Conservation (phyloP, 2,329 filamentous ascomycete genomes). For the Didymella pinodella region DNA sequence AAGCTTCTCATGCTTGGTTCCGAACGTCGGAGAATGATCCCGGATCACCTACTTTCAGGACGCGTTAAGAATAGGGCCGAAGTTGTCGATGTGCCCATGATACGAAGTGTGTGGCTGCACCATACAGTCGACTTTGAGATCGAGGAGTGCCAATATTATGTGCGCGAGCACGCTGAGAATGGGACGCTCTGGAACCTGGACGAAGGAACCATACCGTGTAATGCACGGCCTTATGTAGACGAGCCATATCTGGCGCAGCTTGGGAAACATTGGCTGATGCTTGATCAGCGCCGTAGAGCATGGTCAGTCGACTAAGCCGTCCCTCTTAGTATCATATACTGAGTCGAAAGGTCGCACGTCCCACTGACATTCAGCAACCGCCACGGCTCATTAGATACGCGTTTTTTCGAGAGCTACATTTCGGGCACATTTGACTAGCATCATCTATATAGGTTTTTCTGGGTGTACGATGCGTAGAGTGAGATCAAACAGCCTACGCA, state of each 20-base stretch:
- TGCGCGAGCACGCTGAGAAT: conserved; percentile 52
- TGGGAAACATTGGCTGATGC: conserved; percentile 17
- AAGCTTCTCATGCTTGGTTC: conserved; percentile 36
- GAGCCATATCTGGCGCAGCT: conserved; percentile 19
- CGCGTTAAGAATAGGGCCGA: conserved; percentile 38
- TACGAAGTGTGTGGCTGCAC: conserved; percentile 52
- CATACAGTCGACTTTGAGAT: conserved; percentile 52
- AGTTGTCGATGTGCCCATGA: conserved; percentile 46
- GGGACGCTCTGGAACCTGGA: conserved; percentile 44
- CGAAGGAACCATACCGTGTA: conserved; percentile 18
- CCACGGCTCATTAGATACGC: not conserved
- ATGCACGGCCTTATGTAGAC: conserved; percentile 17
- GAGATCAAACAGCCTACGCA: not conserved
- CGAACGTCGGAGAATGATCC: conserved; percentile 24
- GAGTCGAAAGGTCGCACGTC: not conserved
- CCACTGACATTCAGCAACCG: conserved; percentile 4
- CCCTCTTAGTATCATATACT: not conserved
- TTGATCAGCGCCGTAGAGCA: conserved; percentile 19
- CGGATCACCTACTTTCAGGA: conserved; percentile 27
- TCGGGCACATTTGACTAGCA: conserved; percentile 1
- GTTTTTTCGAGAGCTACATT: conserved; percentile 9
- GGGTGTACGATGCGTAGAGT: not conserved
- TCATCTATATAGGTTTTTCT: too few species aligned
- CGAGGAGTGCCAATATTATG: conserved; percentile 54
- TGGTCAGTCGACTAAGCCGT: conserved; percentile 14